A percentile compares a stretch with the other conserved stretches of the same genome.
Conservation (phyloP, 2,329 filamentous ascomycete species). For the Aspergillus fumigatiaffinis region DNA sequence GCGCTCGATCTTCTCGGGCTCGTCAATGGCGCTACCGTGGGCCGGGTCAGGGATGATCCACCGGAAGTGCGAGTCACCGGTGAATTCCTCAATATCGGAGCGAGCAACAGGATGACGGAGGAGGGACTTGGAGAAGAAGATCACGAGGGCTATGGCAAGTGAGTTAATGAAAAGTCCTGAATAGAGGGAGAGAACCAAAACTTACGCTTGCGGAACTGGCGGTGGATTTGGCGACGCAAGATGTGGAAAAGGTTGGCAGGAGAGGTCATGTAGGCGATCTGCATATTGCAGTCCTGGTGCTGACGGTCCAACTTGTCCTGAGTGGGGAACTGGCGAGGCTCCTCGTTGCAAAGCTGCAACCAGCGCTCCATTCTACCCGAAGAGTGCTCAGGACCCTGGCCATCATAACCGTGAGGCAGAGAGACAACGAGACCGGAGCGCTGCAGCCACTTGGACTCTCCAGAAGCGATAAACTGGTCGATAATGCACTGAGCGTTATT, state of each 20-base stretch:
- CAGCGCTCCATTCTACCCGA: conserved; percentile 97
- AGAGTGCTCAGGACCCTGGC: conserved; percentile 96
- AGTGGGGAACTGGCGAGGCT: conserved; percentile 86
- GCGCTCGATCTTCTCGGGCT: conserved; percentile 83
- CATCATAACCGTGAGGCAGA: conserved; percentile 95
- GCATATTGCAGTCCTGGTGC: conserved; percentile 99
- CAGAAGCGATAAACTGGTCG: conserved; percentile 96
- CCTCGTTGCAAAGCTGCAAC: conserved; percentile 95
- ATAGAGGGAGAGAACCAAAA: conserved; percentile 17
- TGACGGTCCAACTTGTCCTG: conserved; percentile 89
- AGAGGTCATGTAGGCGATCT: conserved; percentile 95
- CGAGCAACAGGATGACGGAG: conserved; percentile 91
- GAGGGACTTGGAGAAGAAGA: conserved; percentile 98
- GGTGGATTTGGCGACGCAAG: conserved; percentile 94
- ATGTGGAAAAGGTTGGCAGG: conserved; percentile 96
- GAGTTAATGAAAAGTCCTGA: conserved; percentile 10
- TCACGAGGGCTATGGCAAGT: conserved; percentile 65
- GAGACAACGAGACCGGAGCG: conserved; percentile 95
- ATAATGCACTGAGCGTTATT: conserved; percentile 99
- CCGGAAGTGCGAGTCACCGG: conserved; percentile 84
- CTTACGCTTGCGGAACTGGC: conserved; percentile 98
- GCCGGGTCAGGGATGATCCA: conserved; percentile 93
- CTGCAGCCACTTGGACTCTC: conserved; percentile 98
- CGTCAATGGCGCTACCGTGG: conserved; percentile 71
- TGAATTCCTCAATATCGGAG: conserved; percentile 86